Percentiles rank a stretch among this genome's conserved stretches.
Evolutionary conservation across 225 moss, liverwort and hornwort species (phyloP).

Genomic region (Antitrichia curtipendula): DNA sequence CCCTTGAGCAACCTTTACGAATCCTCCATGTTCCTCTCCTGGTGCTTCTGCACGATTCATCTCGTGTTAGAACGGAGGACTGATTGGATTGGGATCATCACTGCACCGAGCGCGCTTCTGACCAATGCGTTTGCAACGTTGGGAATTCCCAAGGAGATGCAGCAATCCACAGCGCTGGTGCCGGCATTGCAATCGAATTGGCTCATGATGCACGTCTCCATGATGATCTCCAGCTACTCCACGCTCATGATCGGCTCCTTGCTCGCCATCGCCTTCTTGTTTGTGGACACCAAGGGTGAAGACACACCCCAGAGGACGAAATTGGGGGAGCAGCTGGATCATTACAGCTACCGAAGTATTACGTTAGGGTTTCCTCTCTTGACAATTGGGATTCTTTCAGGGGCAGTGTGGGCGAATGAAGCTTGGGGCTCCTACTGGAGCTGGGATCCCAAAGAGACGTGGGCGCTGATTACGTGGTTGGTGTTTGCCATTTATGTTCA

Average conservation of each 20-base stretch:
- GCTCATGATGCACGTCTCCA: constrained; percentile 54
- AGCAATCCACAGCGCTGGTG: constrained; percentile 30
- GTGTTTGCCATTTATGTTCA: constrained; percentile 47
- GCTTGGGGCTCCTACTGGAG: constrained; percentile 64
- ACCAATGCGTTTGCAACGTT: constrained; percentile 47
- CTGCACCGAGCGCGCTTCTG: constrained; percentile 42
- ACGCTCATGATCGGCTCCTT: constrained; percentile 43
- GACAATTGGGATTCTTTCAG: constrained; percentile 39
- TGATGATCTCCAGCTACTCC: constrained; percentile 47
- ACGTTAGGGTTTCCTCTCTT: constrained; percentile 34
- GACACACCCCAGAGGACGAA: neutral
- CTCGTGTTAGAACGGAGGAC: constrained; percentile 14
- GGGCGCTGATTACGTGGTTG: constrained; percentile 59
- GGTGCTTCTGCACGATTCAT: constrained; percentile 45
- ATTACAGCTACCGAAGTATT: constrained; percentile 34
- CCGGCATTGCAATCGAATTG: constrained; percentile 50
- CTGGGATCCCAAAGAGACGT: constrained; percentile 63
- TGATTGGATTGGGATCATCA: constrained; percentile 41
- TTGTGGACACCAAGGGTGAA: constrained; percentile 3
- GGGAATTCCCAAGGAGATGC: constrained; percentile 41
- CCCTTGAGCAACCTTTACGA: constrained; percentile 43
- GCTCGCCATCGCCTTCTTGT: constrained; percentile 37
- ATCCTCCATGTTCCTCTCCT: constrained; percentile 43
- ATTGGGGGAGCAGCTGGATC: constrained; percentile 23
- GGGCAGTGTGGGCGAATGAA: constrained; percentile 50